A percentile compares a stretch with the other conserved stretches of the same genome.
Evolutionary conservation across 495 filamentous ascomycete species (phyloP).

Genomic region (Diplogelasinospora grovesii): DNA sequence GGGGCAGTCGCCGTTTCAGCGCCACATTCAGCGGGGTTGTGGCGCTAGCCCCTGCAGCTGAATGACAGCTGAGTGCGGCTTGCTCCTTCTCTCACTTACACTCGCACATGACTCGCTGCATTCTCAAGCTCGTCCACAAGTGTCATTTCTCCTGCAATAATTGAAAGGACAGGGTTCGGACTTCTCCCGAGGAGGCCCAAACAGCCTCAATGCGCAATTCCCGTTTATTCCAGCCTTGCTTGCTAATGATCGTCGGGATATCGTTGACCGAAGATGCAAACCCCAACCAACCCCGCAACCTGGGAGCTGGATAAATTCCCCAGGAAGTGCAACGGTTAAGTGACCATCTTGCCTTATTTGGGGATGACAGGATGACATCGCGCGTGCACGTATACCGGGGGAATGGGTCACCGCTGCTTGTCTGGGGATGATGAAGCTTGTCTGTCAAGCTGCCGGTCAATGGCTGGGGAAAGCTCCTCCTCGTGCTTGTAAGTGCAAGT

Average conservation of each 20-base stretch:
- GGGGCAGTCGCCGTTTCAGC: conserved; percentile 5
- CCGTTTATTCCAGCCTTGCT: no score
- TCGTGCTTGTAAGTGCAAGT: no score
- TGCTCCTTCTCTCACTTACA: background rate
- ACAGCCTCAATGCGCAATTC: conserved; percentile 3
- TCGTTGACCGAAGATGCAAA: conserved; percentile 7
- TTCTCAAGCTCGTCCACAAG: no score
- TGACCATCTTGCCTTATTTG: conserved; percentile 10
- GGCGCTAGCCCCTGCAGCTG: background rate
- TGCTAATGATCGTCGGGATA: conserved; percentile 10
- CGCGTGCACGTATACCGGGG: no score
- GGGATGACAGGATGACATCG: no score
- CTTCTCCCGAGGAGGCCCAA: background rate
- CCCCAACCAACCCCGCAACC: conserved; percentile 10
- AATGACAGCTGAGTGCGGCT: no score
- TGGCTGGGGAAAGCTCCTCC: no score
- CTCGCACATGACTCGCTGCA: background rate
- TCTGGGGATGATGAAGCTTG: no score
- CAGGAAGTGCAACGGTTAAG: conserved; percentile 9
- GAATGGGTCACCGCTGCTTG: no score
- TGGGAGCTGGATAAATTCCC: background rate
- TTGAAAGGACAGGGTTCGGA: no score
- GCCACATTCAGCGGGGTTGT: conserved; percentile 10
- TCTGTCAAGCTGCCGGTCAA: no score
- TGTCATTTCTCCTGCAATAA: no score